A percentile compares a stretch with the other conserved stretches of the same genome.
These are phyloP conservation scores for Pharus latifolius DNA, from an alignment of 176 grass and related monocot genomes.

Conservation along the genomic window DNA sequence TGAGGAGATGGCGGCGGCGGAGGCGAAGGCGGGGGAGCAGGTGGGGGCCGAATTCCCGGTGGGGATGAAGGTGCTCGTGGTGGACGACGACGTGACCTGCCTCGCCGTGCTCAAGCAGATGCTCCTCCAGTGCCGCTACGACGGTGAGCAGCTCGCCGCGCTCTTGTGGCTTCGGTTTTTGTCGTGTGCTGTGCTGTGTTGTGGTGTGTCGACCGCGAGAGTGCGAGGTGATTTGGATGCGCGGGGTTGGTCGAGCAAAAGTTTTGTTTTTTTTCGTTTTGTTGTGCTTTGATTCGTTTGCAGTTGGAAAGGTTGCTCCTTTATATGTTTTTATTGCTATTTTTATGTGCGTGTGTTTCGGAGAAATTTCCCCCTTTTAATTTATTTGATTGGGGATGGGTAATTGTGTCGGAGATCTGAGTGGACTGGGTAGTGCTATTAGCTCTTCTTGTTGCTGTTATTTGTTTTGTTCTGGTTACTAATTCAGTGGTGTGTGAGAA, in stretches of 20 bases:
- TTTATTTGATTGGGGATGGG: not conserved
- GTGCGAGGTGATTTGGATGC: not conserved
- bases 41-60: slow-evolving; percentile 59
- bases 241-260: not conserved
- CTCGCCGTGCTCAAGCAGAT: slow-evolving; percentile 67
- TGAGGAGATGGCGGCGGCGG: not conserved
- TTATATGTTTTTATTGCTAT: slow-evolving; percentile 2
- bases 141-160: slow-evolving; percentile 43
- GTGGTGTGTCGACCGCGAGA: too few relatives aligned
- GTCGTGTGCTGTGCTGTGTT: not conserved
- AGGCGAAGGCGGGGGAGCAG: slow-evolving; percentile 33
- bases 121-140: slow-evolving; percentile 70
- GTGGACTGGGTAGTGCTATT: not conserved
- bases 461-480: too few relatives aligned
- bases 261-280: not conserved
- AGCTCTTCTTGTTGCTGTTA: too few relatives aligned
- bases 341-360: not conserved
- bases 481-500: not conserved
- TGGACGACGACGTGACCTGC: slow-evolving; percentile 82
- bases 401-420: slow-evolving; percentile 20
- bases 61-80: slow-evolving; percentile 88
- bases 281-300: not conserved
- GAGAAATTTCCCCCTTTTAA: not conserved
- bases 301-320: not conserved
- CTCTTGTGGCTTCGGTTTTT: not conserved